phyloP scores from a whole-genome alignment of 208 protist species.

The Zelonia costaricensis region DNA sequence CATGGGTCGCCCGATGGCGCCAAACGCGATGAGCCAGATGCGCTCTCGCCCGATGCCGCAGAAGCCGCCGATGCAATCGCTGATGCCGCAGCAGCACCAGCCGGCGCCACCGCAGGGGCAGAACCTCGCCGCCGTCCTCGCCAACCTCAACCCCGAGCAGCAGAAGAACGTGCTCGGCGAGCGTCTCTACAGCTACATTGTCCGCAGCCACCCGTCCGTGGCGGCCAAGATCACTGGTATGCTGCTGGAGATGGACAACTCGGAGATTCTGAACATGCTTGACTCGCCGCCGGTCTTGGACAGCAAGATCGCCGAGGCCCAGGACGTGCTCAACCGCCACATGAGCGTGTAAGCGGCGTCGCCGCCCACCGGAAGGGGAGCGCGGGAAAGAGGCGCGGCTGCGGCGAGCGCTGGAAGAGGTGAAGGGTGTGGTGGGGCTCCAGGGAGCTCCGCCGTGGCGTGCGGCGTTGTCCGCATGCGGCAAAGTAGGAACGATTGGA shows the following conservation, averaged over 20 bases:
- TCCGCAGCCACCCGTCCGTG: slow-evolving; percentile 75
- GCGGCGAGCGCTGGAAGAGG: not conserved
- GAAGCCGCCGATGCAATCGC: slow-evolving; percentile 66
- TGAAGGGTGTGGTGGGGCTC: too few relatives aligned
- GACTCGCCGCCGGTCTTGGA: slow-evolving; percentile 90
- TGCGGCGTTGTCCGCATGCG: too few relatives aligned
- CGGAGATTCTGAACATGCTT: slow-evolving; percentile 95
- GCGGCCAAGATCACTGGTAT: slow-evolving; percentile 99
- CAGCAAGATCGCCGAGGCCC: slow-evolving; percentile 97
- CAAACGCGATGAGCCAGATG: slow-evolving; percentile 82
- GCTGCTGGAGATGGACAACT: slow-evolving; percentile 98
- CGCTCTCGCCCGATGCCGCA: slow-evolving; percentile 51
- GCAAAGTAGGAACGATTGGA: too few relatives aligned
- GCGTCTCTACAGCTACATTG: slow-evolving; percentile 96
- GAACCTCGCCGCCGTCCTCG: slow-evolving; percentile 72
- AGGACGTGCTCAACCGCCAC: slow-evolving; percentile 94
- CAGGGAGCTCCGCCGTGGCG: too few relatives aligned
- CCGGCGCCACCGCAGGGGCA: slow-evolving; percentile 46
- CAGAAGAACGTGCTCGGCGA: slow-evolving; percentile 97
- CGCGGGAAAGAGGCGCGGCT: not conserved
- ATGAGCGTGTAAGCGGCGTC: slow-evolving; percentile 53
- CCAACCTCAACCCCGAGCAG: slow-evolving; percentile 75
- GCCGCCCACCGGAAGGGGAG: not conserved
- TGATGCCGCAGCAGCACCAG: slow-evolving; percentile 60
- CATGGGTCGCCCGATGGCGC: slow-evolving; percentile 41